Conservation (phyloP, 176 grass and related monocot genomes). For the Oryza meridionalis region DNA sequence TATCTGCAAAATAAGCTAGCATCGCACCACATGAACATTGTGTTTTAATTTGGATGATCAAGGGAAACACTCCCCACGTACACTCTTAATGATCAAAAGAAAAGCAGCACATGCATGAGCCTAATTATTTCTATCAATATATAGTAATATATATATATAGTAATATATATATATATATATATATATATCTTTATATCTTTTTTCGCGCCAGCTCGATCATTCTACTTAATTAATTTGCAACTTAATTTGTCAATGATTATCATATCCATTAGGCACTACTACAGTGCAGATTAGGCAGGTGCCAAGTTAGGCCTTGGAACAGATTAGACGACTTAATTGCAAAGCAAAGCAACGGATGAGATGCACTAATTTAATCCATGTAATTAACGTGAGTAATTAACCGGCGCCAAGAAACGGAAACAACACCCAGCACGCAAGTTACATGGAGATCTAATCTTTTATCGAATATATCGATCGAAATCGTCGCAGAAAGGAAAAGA, state of each 20-base stretch:
- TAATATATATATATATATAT: too few relatives aligned
- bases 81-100: too few relatives aligned
- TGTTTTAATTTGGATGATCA: too few relatives aligned
- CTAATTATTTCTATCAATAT: too few relatives aligned
- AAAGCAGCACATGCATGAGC: too few relatives aligned
- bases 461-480: not conserved
- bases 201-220: not conserved
- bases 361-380: not conserved
- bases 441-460: not conserved
- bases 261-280: not conserved
- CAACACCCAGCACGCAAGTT: slow-evolving; percentile 33
- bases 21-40: too few relatives aligned
- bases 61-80: too few relatives aligned
- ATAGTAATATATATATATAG: too few relatives aligned
- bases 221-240: not conserved
- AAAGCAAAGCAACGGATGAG: slow-evolving; percentile 4
- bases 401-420: slow-evolving; percentile 38
- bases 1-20: too few relatives aligned
- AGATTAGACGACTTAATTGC: not conserved
- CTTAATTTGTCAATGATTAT: not conserved
- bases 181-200: too few relatives aligned
- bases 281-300: too few relatives aligned
- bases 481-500: slow-evolving; percentile 12
- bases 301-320: not conserved
- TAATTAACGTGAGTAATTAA: not conserved